Evolutionary conservation across 2,329 filamentous ascomycete species (phyloP).

Genomic region (Stagonosporopsis rhizophila): DNA sequence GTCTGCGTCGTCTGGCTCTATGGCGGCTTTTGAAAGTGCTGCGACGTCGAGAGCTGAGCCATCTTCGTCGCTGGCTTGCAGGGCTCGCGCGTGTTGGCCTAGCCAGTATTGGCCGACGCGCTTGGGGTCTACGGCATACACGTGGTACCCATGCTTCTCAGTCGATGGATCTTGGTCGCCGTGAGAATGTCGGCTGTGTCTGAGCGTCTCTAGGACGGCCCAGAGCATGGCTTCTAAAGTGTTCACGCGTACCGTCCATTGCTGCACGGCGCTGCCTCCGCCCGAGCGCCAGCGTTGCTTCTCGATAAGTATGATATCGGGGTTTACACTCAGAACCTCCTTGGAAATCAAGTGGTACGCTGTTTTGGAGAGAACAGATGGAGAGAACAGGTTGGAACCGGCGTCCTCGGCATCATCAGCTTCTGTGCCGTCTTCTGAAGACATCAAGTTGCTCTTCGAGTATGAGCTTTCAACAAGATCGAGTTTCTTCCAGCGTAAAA

Average conservation of each 20-base stretch:
- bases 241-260: slow-evolving; percentile 86
- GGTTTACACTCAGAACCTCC: slow-evolving; percentile 60
- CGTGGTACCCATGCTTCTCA: slow-evolving; percentile 13
- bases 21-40: not conserved
- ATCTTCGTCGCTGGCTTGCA: slow-evolving; percentile 11
- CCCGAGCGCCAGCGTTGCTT: slow-evolving; percentile 69
- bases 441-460: not conserved
- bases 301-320: slow-evolving; percentile 75
- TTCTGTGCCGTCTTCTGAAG: not conserved
- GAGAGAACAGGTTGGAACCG: slow-evolving; percentile 57
- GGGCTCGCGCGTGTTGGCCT: slow-evolving; percentile 19
- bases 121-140: slow-evolving; percentile 46
- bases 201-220: slow-evolving; percentile 57
- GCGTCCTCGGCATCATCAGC: not conserved
- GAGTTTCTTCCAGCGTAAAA: slow-evolving; percentile 42
- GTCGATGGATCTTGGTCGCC: too few species aligned
- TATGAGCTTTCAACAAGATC: slow-evolving; percentile 28
- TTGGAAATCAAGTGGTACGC: slow-evolving; percentile 63
- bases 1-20: slow-evolving; percentile 16
- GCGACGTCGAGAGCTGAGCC: slow-evolving; percentile 13
- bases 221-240: slow-evolving; percentile 84
- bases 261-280: slow-evolving; percentile 70
- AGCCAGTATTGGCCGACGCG: slow-evolving; percentile 50
- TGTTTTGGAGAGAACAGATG: slow-evolving; percentile 59
- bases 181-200: not conserved